Percentiles rank a stretch among this genome's conserved stretches.
Evolutionary conservation across 2,329 filamentous ascomycete genomes (phyloP).

Genomic region (Colletotrichum tofieldiae): DNA sequence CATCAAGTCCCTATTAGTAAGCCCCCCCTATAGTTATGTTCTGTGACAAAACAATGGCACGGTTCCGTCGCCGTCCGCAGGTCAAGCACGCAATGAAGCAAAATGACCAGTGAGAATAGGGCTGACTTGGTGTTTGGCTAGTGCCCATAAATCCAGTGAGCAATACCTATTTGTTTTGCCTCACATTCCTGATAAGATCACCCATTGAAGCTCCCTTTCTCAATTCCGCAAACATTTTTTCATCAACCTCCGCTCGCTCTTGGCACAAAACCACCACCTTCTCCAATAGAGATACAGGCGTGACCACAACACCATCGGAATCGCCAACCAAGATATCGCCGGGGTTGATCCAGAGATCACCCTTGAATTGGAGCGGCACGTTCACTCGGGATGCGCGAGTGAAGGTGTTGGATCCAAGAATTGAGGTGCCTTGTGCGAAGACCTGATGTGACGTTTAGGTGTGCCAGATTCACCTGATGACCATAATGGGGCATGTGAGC

Average conservation of each 20-base stretch:
- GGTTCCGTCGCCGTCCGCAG: not conserved
- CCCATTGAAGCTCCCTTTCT: constrained; percentile 35
- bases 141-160: not conserved
- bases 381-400: constrained; percentile 49
- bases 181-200: constrained; percentile 24
- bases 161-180: constrained; percentile 7
- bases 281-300: constrained; percentile 47
- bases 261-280: constrained; percentile 49
- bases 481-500: not conserved
- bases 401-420: constrained; percentile 51
- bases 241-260: constrained; percentile 49
- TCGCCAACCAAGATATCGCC: constrained; percentile 51
- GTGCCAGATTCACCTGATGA: too few species aligned
- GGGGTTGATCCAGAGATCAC: constrained; percentile 50
- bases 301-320: constrained; percentile 50
- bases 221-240: constrained; percentile 46
- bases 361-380: constrained; percentile 48
- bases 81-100: not conserved
- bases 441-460: constrained; percentile 45
- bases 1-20: too few species aligned
- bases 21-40: not conserved
- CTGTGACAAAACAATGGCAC: not conserved
- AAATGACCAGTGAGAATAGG: not conserved
- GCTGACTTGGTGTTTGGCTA: not conserved
- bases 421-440: constrained; percentile 48